Evolutionary conservation across 2,329 filamentous ascomycete genomes (phyloP).

Genomic region (Talaromyces rugulosus): DNA sequence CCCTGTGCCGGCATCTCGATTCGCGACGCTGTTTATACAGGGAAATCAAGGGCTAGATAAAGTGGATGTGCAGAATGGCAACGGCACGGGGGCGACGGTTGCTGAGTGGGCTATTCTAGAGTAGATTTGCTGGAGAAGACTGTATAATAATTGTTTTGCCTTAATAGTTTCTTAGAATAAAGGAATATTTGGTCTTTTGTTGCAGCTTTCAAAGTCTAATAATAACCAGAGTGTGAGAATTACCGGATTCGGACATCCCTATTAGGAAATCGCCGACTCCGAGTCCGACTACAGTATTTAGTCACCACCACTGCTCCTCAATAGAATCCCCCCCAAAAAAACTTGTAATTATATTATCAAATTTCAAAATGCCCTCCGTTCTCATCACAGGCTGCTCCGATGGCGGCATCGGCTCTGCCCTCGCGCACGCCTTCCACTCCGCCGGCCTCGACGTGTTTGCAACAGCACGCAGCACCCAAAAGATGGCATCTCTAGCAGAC

Average conservation of each 20-base stretch:
- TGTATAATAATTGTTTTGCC: no score
- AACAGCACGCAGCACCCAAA: constrained; percentile 1
- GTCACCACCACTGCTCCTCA: background rate
- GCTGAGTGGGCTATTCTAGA: constrained; percentile 45
- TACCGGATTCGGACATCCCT: background rate
- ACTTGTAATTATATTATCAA: no score
- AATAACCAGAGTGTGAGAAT: background rate
- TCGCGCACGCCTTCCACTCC: constrained; percentile 9
- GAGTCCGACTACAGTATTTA: background rate
- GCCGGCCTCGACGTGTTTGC: constrained; percentile 6
- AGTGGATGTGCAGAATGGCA: constrained; percentile 26
- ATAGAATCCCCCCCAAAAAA: no score
- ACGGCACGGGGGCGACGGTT: constrained; percentile 43
- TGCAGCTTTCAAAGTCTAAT: no score
- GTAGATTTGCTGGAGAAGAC: background rate
- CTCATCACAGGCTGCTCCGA: constrained; percentile 12
- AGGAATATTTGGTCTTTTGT: no score
- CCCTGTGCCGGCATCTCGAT: constrained; percentile 32
- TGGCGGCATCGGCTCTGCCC: constrained; percentile 8
- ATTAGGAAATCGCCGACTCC: background rate
- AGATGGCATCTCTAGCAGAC: constrained; percentile 1
- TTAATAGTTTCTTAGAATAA: no score
- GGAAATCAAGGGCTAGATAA: constrained; percentile 38
- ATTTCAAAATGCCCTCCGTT: background rate
- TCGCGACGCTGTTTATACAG: constrained; percentile 41